Evolutionary conservation across 768 basidiomycete genomes (phyloP), one percentile per base, ranked within the genome.

Genomic region (Dentipellis sp.): DNA sequence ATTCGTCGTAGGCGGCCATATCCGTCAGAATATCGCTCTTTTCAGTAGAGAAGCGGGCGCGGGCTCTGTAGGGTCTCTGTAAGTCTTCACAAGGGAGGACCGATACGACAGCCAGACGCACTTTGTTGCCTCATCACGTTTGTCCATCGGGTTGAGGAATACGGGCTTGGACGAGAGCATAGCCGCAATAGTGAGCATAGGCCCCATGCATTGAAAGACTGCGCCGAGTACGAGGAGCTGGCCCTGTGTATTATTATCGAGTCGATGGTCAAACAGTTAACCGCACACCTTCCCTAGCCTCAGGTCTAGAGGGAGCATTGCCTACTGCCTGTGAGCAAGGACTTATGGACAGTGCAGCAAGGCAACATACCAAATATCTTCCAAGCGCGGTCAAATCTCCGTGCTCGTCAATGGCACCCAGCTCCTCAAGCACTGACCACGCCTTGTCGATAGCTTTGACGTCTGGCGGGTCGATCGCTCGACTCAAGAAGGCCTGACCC

Each of bases 21-120:
- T 92, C 90, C 0, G 93, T 94, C 50, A 97, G 72, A 1, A 97
- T 75, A 65, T 97, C 94, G 58, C 91, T 94, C 54, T 84, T 82
- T 36, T 75, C 84, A 12, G 75, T 78, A 11, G 79, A 71, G 60
- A 97, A 95, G 17, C 76, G 77, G 50, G 75, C 74, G 56, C 86
- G 80, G 9, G 92, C 91, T 62, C 91, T 94, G 65, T 14, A 38
- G 54, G 36, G 54, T 0, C 12, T 23, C 7, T 40, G 21, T 53
- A 10, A 46, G 14, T 14, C n/a, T 17, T 54, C 38, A 39, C 38
- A n/a, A 21, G 46, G 21, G 9, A 37, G 34, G 14, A 36, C 35
- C 19, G 16, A n/a, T 4, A 57, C 21, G 29, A 19, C 10, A 53
- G 12, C 23, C 53, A 52, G 4, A 34, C 11, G 59, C 65, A 92